Base-by-base conservation (phyloP, 805 yeast species). In the Ogataea thermomethanolica region DNA sequence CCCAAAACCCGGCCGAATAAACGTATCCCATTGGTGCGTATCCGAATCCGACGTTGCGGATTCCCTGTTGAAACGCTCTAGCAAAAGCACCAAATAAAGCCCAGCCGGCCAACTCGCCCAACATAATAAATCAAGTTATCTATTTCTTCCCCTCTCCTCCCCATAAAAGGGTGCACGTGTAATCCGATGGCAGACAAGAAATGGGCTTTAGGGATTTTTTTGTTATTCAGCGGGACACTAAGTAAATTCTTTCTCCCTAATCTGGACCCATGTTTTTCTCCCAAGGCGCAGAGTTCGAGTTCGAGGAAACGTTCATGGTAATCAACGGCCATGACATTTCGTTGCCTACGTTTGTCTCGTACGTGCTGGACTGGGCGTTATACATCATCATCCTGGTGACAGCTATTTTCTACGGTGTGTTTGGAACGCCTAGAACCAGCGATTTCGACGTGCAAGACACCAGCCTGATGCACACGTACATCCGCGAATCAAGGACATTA, bases 41-140 rank as follows among this genome's bases (percentile, higher is more conserved):
- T 5, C 57, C 41, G 43, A 64, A 51, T 22, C 74, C 70, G 41
- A 63, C 65, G 46, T 68, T 65, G 49, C 68, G 59, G 23, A 71
- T 55, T 25, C 74, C 75, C 43, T 66, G 44, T 51, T 71, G 76
- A 48, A 65, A 65, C 3, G 68, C 70, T 59, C 76, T 69, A 9
- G 65, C 71, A 9, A 15, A 55, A 65, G 24, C 53, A 59, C 70
- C 71, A 37, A 65, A 64, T 7, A 52, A 44, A 12, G 69, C 64
- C 71, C 71, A 66, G 22, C 67, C 69, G 10, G 59, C 51, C 12
- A 61, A 52, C 25, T 59, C 48, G 8, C 53, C 36, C 14, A 41
- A 24, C 45, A 42, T 27, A 23, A 9, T 24, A 23, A 24, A 23
- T 8, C 22, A 33, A 11, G 5, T 32, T 27, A 25, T n/a, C 22